These are phyloP conservation scores for Ustilago xerochloae DNA, from an alignment of 1,284 basidiomycete genomes.

Conservation along the genomic window DNA sequence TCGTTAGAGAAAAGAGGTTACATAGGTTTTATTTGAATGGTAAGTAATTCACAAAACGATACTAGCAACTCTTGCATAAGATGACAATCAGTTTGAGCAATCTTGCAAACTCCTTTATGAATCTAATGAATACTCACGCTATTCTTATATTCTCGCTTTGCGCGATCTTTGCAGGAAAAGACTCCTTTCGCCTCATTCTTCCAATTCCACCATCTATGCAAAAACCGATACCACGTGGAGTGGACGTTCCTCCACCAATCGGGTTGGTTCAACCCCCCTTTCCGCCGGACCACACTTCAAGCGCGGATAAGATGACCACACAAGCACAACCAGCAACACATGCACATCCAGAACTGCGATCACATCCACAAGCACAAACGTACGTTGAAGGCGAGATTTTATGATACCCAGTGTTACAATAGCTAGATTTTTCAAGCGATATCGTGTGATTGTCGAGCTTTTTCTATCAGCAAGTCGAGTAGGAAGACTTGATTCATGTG, in stretches of 20 bases:
- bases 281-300: not conserved
- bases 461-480: no score
- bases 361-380: not conserved
- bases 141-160: slow-evolving; percentile 50
- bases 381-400: not conserved
- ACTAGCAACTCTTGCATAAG: no score
- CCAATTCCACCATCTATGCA: slow-evolving; percentile 33
- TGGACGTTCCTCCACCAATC: slow-evolving; percentile 13
- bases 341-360: no score
- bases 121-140: no score
- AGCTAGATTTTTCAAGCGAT: no score
- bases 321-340: no score
- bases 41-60: no score
- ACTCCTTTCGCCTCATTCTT: slow-evolving; percentile 60
- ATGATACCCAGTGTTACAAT: not conserved
- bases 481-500: not conserved
- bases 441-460: no score
- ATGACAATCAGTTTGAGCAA: no score
- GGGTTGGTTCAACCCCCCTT: slow-evolving; percentile 36
- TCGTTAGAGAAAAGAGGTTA: slow-evolving; percentile 93
- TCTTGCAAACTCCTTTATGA: no score
- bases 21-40: slow-evolving; percentile 94
- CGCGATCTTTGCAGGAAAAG: slow-evolving; percentile 46
- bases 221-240: slow-evolving; percentile 5
- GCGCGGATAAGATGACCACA: not conserved